A percentile compares a stretch with the other conserved stretches of the same genome.
phyloP scores from a whole-genome alignment of 202 grass and related monocot genomes.

The Musa balbisiana region DNA sequence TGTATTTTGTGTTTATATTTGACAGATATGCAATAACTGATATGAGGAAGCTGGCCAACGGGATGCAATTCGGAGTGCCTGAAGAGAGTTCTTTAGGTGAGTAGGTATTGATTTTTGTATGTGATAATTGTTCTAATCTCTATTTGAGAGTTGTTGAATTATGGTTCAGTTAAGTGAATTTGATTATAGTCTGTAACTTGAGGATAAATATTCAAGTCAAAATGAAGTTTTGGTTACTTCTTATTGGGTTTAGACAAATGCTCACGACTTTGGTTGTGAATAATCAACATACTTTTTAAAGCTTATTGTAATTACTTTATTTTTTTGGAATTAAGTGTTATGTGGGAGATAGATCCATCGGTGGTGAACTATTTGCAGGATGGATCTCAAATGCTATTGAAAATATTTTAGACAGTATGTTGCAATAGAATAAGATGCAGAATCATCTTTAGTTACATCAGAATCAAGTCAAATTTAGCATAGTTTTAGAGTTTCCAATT shows the following conservation, averaged over 20 bases:
- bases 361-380: too few relatives aligned
- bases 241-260: too few relatives aligned
- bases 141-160: neutral
- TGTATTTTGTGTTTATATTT: constrained; percentile 13
- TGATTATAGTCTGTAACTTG: neutral
- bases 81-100: constrained; percentile 76
- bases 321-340: too few relatives aligned
- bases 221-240: neutral
- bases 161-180: neutral
- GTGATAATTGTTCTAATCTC: constrained; percentile 6
- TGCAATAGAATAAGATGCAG: too few relatives aligned
- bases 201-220: neutral
- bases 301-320: neutral
- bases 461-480: too few relatives aligned
- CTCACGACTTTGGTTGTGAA: constrained; percentile 31
- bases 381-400: too few relatives aligned
- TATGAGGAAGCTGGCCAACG: constrained; percentile 75
- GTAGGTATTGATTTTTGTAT: neutral
- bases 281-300: constrained; percentile 33
- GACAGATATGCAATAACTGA: constrained; percentile 65
- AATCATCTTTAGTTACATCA: too few relatives aligned
- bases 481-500: too few relatives aligned
- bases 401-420: too few relatives aligned
- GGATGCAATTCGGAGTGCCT: constrained; percentile 63
- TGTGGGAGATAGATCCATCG: too few relatives aligned